Conservation (phyloP, 768 basidiomycete species). For the Cantharellus cinnabarinus region DNA sequence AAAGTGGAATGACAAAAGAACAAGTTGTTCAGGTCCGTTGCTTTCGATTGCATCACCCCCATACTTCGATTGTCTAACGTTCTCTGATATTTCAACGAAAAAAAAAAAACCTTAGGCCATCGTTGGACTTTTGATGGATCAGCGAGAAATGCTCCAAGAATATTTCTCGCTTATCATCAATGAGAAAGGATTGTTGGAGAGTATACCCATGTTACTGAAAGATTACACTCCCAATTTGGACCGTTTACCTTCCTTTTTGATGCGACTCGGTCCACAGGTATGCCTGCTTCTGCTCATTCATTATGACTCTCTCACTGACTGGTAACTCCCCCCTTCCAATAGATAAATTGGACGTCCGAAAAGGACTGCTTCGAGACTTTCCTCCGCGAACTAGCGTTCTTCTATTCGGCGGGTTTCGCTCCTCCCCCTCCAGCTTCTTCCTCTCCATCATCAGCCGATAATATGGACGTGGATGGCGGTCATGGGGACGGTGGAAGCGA, state of each 20-base stretch:
- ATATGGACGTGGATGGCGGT: background rate
- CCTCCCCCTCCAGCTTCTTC: slow-evolving; percentile 5
- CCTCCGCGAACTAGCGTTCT: slow-evolving; percentile 75
- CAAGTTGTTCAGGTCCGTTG: slow-evolving; percentile 50
- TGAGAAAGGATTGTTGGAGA: slow-evolving; percentile 43
- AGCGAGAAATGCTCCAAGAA: slow-evolving; percentile 72
- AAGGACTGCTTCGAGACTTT: slow-evolving; percentile 69
- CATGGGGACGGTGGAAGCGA: slow-evolving; percentile 9
- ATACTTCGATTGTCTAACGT: too few species aligned
- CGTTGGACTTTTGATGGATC: slow-evolving; percentile 31
- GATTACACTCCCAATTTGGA: slow-evolving; percentile 85
- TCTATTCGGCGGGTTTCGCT: slow-evolving; percentile 56
- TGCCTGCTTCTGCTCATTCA: background rate
- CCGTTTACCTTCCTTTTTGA: slow-evolving; percentile 70
- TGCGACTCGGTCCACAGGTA: slow-evolving; percentile 86
- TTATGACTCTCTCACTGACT: background rate
- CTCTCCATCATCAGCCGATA: background rate
- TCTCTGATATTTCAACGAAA: too few species aligned
- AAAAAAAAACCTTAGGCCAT: slow-evolving; percentile 31
- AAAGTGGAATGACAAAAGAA: slow-evolving; percentile 31
- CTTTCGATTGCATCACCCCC: too few species aligned
- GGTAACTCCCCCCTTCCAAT: background rate
- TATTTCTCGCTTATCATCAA: slow-evolving; percentile 73
- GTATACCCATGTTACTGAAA: slow-evolving; percentile 60
- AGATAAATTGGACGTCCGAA: slow-evolving; percentile 85